These are phyloP conservation scores for Fomitopsis pulvina DNA, from an alignment of 768 basidiomycete species.

Conservation along the genomic window DNA sequence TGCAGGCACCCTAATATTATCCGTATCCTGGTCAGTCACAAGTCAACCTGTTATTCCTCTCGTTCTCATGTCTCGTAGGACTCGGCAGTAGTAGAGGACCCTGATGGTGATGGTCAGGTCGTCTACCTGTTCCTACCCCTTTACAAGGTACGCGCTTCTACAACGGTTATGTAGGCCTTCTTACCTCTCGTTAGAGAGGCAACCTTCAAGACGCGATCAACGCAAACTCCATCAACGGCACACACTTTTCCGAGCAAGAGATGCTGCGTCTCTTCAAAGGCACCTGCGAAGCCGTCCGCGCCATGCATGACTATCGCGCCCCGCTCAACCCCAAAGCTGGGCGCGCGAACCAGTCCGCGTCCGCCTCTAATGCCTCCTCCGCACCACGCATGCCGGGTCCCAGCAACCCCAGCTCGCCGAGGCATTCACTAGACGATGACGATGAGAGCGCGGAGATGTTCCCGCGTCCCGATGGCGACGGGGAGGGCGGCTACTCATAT, in stretches of 20 bases:
- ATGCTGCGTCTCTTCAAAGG: conserved; percentile 90
- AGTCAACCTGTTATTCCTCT: conserved; percentile 6
- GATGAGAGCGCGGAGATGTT: conserved; percentile 63
- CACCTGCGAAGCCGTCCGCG: conserved; percentile 87
- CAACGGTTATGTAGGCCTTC: conserved; percentile 1
- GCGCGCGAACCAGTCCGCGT: conserved; percentile 16
- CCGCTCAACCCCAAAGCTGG: conserved; percentile 26
- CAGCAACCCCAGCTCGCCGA: conserved; percentile 10
- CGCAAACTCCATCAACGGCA: conserved; percentile 72
- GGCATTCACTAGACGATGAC: conserved; percentile 27
- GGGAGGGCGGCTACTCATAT: conserved; percentile 70
- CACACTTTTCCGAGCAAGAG: conserved; percentile 80
- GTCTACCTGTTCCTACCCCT: conserved; percentile 95
- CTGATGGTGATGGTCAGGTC: conserved; percentile 88
- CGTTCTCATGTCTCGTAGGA: conserved; percentile 42
- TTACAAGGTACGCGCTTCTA: conserved; percentile 55
- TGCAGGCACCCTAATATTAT: conserved; percentile 93
- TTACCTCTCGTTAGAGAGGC: conserved; percentile 51
- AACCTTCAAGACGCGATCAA: conserved; percentile 96
- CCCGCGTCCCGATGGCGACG: conserved; percentile 70
- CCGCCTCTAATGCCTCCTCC: conserved; percentile 1
- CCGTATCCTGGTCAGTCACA: conserved; percentile 62
- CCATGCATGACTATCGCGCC: conserved; percentile 87
- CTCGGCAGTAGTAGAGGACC: conserved; percentile 91
- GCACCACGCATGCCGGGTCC: conserved; percentile 11